Percentiles rank a stretch among this genome's conserved stretches.
Evolutionary conservation across 2,329 filamentous ascomycete genomes (phyloP).

Genomic region (Curvularia spicifera): DNA sequence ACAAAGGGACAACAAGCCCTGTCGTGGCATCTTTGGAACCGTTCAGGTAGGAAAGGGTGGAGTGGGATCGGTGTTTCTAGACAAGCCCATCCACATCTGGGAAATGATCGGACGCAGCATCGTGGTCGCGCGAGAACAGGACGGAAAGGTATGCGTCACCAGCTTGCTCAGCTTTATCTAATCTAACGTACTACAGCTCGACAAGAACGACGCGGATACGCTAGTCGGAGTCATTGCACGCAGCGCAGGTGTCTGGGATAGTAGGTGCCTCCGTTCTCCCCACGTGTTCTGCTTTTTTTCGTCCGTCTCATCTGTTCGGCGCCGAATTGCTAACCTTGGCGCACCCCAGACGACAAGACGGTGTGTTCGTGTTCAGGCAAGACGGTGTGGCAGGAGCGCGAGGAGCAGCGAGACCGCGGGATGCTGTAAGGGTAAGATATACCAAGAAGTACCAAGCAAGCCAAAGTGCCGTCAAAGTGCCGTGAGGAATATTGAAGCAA

Average conservation of each 20-base stretch:
- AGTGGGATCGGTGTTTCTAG: slow-evolving; percentile 78
- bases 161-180: slow-evolving; percentile 51
- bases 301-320: not conserved
- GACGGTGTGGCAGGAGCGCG: slow-evolving; percentile 96
- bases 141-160: slow-evolving; percentile 52
- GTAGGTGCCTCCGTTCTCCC: slow-evolving; percentile 26
- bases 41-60: slow-evolving; percentile 78
- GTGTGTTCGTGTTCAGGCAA: slow-evolving; percentile 98
- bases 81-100: slow-evolving; percentile 86
- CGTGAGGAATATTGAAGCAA: slow-evolving; percentile 22
- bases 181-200: slow-evolving; percentile 29
- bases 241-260: slow-evolving; percentile 96
- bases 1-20: slow-evolving; percentile 54
- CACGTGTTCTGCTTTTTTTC: slow-evolving; percentile 3
- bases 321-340: slow-evolving; percentile 6
- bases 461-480: slow-evolving; percentile 28
- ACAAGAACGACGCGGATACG: slow-evolving; percentile 77
- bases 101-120: slow-evolving; percentile 94
- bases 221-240: slow-evolving; percentile 92
- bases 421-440: slow-evolving; percentile 70
- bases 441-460: slow-evolving; percentile 28
- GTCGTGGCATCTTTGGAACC: slow-evolving; percentile 72
- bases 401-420: slow-evolving; percentile 85
- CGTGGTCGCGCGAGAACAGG: slow-evolving; percentile 75
- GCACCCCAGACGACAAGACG: slow-evolving; percentile 75